Base-by-base conservation (phyloP, 331 rosid species). In the Cydonia oblonga region DNA sequence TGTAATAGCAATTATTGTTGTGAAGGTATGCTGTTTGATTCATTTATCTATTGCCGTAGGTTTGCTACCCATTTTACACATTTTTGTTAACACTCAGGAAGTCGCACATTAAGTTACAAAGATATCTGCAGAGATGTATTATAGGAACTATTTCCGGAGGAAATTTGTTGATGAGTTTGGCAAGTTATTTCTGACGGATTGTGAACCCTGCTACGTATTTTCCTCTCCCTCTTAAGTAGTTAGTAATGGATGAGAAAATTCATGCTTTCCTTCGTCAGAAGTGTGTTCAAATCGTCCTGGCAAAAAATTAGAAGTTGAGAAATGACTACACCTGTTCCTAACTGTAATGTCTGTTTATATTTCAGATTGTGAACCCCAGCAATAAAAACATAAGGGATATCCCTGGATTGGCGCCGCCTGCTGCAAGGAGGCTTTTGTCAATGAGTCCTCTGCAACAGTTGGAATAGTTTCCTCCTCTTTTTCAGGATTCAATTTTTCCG, bases 371-470 rank as follows among this genome's bases (percentile, higher is more conserved):
- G 83, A 68, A 91, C 74, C 99, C 97, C 46, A 56, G 79, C 81
- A 90, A 91, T 90, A 90, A 91, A 80, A 76, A 87, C 81, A 85
- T 89, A 61, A 84, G 86, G 81, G 96, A 88, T 77, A 89, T 89
- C 72, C 97, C 97, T 49, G 99, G 99, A 64, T 74, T 95, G 92
- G 99, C 97, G 13, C 99, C 99, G 35, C 99, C 99, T 61, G 99
- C 74, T 24, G 96, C 96, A 18, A 57, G 99, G 85, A 89, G 93
- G 87, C 99, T 95, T 80, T 83, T 95, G 85, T 88, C 79, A 79
- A 77, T 79, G 76, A 87, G 90, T 82, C 85, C 75, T 4, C 78
- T 72, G 49, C 81, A 81, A 73, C 69, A 80, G 71, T 79, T 82
- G 25, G 77, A 78, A 59, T 82, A 83, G 79, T 54, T 8, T 68